Evolutionary conservation across 352 stramenopile genomes (phyloP).

Genomic region (Paralagenidium karlingii): DNA sequence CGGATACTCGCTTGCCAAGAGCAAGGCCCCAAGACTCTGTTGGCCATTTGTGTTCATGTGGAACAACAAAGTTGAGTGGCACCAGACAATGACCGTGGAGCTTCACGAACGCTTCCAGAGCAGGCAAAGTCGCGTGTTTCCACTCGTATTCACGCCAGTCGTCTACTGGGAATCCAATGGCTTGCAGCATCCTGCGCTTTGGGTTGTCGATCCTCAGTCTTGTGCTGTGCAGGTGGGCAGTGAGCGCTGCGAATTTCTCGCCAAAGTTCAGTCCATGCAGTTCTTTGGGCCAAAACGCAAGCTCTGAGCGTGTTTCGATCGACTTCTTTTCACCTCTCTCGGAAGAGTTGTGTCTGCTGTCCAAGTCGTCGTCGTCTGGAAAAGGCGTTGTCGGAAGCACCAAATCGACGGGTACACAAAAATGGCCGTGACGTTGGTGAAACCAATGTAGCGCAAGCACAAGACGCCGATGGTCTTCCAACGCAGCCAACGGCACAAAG

Average conservation of each 20-base stretch:
- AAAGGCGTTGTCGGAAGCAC: too few relatives aligned
- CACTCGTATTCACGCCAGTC: slow-evolving; percentile 67
- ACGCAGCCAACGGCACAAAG: too few relatives aligned
- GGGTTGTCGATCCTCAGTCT: too few relatives aligned
- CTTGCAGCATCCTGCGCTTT: slow-evolving; percentile 40
- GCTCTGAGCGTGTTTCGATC: too few relatives aligned
- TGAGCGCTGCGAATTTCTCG: slow-evolving; percentile 35
- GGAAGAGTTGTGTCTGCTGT: too few relatives aligned
- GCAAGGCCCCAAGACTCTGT: slow-evolving; percentile 14
- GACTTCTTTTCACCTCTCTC: not conserved
- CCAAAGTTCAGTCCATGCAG: slow-evolving; percentile 38
- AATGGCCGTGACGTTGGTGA: slow-evolving; percentile 46
- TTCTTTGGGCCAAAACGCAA: slow-evolving; percentile 48
- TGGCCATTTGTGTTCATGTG: slow-evolving; percentile 33
- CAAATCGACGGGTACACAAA: slow-evolving; percentile 45
- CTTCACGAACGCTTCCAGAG: slow-evolving; percentile 68
- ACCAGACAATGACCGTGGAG: slow-evolving; percentile 86
- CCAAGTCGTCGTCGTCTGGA: too few relatives aligned
- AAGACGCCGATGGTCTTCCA: too few relatives aligned
- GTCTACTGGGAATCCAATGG: slow-evolving; percentile 48
- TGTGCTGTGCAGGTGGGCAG: slow-evolving; percentile 32
- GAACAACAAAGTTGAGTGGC: slow-evolving; percentile 81
- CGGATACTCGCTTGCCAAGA: slow-evolving; percentile 34
- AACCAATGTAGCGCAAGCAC: slow-evolving; percentile 35
- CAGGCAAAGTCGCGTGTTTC: slow-evolving; percentile 49